Base-by-base conservation (phyloP, 2,329 filamentous ascomycete genomes). In the Kalaharituber pfeilii region DNA sequence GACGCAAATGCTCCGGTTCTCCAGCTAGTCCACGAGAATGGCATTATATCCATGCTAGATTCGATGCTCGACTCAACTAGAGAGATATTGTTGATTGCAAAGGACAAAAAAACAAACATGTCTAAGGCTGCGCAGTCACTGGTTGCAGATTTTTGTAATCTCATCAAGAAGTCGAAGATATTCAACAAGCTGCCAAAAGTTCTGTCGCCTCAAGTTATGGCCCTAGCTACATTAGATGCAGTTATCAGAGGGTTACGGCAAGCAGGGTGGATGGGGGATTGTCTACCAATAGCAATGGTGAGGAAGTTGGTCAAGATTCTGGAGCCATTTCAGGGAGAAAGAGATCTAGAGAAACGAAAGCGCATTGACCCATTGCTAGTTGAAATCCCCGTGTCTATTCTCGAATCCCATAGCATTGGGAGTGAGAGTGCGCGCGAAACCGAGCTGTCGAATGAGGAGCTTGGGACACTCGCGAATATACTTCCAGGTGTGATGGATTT, bases 71-170 rank as follows among this genome's bases (percentile, higher is more conserved):
- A 69, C 1, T 65, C 69, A 15, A 64, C 73, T 9, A 69, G 72
- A 13, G 78, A 82, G 52, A 76, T 88, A 25, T 67, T 68, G n/a
- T 68, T 69, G 18, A 66, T 86, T n/a, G 75, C 76, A 0, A 77
- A 75, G 57, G 80, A 84, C 33, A 76, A 80, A 28, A 76, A 77
- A 59, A 77, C 70, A 55, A 87, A 86, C 60, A 73, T 88, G 64
- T 81, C 85, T 0, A 81, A 75, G 63, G 72, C 77, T 27, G 77
- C 75, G 9, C 79, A 80, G 61, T 70, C 69, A 15, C 72, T 76
- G 0, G 64, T 88, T 6, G 60, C 67, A 6, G 70, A 73, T 0
- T 71, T 86, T 50, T 22, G 58, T 28, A 13, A 39, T 26, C 44
- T 65, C 9, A 53, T 71, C 18, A 59, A 66, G 57, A 62, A 65